Conservation (phyloP, 305 asterid species). For the Fraxinus sp. region DNA sequence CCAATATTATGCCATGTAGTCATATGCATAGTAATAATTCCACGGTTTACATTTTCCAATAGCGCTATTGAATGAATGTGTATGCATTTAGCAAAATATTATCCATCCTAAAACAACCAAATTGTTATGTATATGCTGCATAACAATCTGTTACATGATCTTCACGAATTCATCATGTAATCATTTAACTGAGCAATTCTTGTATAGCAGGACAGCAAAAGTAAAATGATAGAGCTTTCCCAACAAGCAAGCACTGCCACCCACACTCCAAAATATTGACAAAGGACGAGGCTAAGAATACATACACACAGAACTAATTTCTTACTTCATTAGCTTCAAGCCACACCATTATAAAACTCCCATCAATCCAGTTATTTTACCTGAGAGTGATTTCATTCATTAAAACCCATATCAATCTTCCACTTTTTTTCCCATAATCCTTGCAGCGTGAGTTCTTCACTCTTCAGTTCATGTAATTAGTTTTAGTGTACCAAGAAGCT, state of each 20-base stretch:
- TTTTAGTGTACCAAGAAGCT: neutral
- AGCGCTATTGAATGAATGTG: neutral
- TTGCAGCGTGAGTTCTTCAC: neutral
- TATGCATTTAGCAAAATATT: neutral
- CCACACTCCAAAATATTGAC: neutral
- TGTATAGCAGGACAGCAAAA: neutral
- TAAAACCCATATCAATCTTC: neutral
- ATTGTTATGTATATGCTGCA: neutral
- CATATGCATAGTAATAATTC: neutral
- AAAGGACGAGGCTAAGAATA: neutral
- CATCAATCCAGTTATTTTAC: neutral
- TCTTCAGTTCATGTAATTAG: neutral
- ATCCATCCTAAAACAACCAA: neutral
- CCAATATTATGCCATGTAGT: neutral
- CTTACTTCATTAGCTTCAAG: conserved; percentile 4
- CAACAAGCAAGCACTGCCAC: neutral
- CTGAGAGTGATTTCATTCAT: neutral
- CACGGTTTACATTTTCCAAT: neutral
- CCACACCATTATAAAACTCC: conserved; percentile 1
- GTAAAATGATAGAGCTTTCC: neutral
- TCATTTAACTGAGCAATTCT: neutral
- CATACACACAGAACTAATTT: neutral
- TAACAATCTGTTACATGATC: neutral
- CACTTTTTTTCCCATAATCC: neutral
- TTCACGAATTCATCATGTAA: neutral